Evolutionary conservation across 768 basidiomycete genomes (phyloP).

Genomic region (Mycena floridula): DNA sequence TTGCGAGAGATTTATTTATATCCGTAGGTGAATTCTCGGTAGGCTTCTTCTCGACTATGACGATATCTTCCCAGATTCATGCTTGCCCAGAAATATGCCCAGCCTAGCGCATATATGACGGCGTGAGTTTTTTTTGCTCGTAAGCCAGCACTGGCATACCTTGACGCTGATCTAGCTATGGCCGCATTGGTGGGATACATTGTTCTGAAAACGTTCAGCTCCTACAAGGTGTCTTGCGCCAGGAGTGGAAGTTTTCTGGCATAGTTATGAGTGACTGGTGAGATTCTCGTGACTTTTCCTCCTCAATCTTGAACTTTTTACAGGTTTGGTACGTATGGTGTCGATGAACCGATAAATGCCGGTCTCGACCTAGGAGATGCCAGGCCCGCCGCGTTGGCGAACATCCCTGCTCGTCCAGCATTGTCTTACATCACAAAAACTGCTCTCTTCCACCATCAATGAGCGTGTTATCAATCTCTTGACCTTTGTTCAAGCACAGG

Average conservation of each 20-base stretch:
- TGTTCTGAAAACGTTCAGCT: not conserved
- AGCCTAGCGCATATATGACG: constrained; percentile 64
- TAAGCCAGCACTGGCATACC: not conserved
- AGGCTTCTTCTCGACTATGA: not conserved
- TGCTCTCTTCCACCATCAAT: constrained; percentile 59
- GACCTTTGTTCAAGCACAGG: constrained; percentile 49
- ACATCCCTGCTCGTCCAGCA: constrained; percentile 62
- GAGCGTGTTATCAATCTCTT: constrained; percentile 62
- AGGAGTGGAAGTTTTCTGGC: not conserved
- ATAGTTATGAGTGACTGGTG: constrained; percentile 74
- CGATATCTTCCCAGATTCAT: constrained; percentile 39
- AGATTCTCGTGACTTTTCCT: constrained; percentile 1
- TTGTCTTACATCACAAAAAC: constrained; percentile 53
- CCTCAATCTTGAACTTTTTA: not conserved
- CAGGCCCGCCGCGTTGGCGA: constrained; percentile 71
- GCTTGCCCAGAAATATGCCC: constrained; percentile 57
- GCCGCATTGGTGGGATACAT: not conserved
- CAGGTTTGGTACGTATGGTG: constrained; percentile 67
- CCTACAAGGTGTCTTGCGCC: not conserved
- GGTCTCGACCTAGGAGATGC: constrained; percentile 81
- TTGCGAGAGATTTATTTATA: constrained; percentile 69
- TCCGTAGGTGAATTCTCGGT: constrained; percentile 37
- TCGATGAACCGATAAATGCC: constrained; percentile 62
- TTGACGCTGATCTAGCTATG: not conserved
- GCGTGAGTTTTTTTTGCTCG: no score